Conservation (phyloP, 768 basidiomycete species). For the Tremella yokohamensis region DNA sequence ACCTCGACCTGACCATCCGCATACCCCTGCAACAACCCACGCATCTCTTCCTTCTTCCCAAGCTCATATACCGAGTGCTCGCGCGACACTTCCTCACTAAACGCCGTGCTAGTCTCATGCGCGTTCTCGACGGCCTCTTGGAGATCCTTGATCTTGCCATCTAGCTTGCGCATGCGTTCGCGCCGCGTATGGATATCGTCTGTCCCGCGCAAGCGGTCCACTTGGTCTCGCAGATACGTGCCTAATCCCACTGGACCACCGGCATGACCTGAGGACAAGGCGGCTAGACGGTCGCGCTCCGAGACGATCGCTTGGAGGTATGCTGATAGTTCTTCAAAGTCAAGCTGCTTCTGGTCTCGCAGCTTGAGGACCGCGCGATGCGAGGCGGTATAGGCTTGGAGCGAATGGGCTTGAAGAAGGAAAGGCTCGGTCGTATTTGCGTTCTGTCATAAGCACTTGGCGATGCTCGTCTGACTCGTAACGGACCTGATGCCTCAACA, state of each 20-base stretch:
- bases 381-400: constrained; percentile 87
- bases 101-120: constrained; percentile 92
- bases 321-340: constrained; percentile 94
- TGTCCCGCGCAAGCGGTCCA: constrained; percentile 84
- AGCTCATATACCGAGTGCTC: constrained; percentile 88
- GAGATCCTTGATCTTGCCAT: constrained; percentile 92
- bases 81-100: constrained; percentile 87
- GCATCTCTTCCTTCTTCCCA: constrained; percentile 93
- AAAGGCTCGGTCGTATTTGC: constrained; percentile 89
- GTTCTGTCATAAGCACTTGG: constrained; percentile 57
- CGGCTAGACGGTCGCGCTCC: constrained; percentile 87
- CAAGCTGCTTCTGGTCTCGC: constrained; percentile 96
- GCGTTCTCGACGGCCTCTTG: constrained; percentile 94
- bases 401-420: constrained; percentile 80
- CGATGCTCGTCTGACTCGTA: not conserved
- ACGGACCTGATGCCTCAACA: constrained; percentile 75
- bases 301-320: constrained; percentile 88
- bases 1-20: constrained; percentile 95
- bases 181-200: constrained; percentile 91
- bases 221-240: constrained; percentile 84
- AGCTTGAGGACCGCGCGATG: constrained; percentile 92
- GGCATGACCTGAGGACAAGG: constrained; percentile 81
- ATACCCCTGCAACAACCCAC: constrained; percentile 81
- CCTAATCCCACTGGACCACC: constrained; percentile 70
- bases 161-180: constrained; percentile 88